Percentiles rank a stretch among this genome's conserved stretches.
phyloP scores from a whole-genome alignment of 306 rosid genomes.

The Cucumis melo region DNA sequence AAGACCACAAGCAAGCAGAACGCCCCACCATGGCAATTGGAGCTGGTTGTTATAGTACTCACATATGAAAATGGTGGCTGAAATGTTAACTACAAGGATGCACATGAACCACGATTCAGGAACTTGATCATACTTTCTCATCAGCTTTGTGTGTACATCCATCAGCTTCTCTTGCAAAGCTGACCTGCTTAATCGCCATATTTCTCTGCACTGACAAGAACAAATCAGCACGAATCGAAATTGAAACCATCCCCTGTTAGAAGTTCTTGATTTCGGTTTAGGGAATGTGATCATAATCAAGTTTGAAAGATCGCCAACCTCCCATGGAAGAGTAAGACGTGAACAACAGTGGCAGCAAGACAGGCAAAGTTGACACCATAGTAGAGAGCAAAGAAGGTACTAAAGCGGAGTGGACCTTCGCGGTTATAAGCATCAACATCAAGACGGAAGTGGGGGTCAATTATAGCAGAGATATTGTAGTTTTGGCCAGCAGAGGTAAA shows the following conservation, averaged over 20 bases:
- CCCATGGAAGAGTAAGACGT: constrained; percentile 64
- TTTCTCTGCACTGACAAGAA: constrained; percentile 34
- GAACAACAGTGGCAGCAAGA: constrained; percentile 65
- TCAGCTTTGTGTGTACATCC: constrained; percentile 75
- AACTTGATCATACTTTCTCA: constrained; percentile 56
- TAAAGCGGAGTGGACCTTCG: constrained; percentile 53
- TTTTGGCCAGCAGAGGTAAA: constrained; percentile 47
- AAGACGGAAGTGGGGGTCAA: constrained; percentile 48
- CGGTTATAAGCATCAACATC: constrained; percentile 41
- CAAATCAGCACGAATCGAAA: not conserved
- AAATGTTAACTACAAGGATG: constrained; percentile 47
- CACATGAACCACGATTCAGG: constrained; percentile 76
- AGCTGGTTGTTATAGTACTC: constrained; percentile 46
- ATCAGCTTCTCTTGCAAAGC: constrained; percentile 44
- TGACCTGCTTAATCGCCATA: constrained; percentile 55
- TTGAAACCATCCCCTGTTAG: not conserved
- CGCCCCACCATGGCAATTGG: constrained; percentile 85
- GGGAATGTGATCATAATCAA: not conserved
- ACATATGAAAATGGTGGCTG: constrained; percentile 34
- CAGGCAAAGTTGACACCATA: constrained; percentile 66
- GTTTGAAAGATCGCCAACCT: constrained; percentile 22
- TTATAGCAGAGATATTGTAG: constrained; percentile 59
- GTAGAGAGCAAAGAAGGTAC: constrained; percentile 44
- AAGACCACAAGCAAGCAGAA: constrained; percentile 51
- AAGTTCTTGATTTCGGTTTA: not conserved